Conservation (phyloP, 192 early-diverging fungal genomes). For the Neocallimastix lanati region DNA sequence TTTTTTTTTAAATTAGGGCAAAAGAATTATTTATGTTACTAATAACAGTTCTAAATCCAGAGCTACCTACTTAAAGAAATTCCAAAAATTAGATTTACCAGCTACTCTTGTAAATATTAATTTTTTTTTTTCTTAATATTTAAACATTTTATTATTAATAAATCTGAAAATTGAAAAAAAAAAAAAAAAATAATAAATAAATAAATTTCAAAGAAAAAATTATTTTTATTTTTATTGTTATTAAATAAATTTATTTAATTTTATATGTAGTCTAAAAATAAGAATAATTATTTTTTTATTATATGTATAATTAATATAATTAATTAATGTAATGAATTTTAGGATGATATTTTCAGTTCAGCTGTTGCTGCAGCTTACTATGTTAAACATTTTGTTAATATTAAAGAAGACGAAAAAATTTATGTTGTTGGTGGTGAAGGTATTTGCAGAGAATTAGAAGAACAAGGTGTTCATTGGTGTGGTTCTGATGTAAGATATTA, state of each 20-base stretch:
- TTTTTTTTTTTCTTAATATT: neutral
- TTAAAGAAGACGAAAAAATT: slow-evolving; percentile 64
- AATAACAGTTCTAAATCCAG: slow-evolving; percentile 93
- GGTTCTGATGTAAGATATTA: slow-evolving; percentile 22
- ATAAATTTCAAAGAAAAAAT: no score
- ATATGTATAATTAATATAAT: no score
- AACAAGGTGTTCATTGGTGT: slow-evolving; percentile 47
- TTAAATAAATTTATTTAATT: slow-evolving; percentile 1
- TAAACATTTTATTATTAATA: no score
- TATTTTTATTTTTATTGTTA: no score
- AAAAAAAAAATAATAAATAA: no score
- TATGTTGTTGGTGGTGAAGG: slow-evolving; percentile 83
- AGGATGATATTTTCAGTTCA: slow-evolving; percentile 86
- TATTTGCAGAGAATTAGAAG: slow-evolving; percentile 65
- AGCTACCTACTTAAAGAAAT: slow-evolving; percentile 59
- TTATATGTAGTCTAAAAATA: no score
- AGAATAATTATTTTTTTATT: no score
- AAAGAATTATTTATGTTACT: slow-evolving; percentile 86
- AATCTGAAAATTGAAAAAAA: no score
- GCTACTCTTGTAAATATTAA: slow-evolving; percentile 32
- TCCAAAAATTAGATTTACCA: slow-evolving; percentile 58
- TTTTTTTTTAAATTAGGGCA: no score
- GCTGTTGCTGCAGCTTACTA: slow-evolving; percentile 86
- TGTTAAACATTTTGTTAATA: slow-evolving; percentile 34
- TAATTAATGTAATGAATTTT: no score